Conservation (phyloP, 2,329 filamentous ascomycete genomes). For the Fusarium sp. region DNA sequence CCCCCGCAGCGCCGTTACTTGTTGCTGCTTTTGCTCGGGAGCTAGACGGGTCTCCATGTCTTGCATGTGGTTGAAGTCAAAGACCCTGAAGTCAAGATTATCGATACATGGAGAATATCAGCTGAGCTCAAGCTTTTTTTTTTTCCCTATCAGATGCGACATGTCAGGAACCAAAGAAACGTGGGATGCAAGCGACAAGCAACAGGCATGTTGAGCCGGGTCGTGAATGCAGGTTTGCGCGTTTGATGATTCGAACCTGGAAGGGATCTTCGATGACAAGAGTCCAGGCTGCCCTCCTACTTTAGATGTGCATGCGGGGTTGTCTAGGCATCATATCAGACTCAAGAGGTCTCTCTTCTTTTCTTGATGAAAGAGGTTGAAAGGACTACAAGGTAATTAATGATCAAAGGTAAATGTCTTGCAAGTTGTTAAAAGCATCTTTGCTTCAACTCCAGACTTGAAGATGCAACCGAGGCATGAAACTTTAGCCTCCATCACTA, state of each 20-base stretch:
- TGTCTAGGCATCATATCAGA: conserved; percentile 10
- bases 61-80: neutral
- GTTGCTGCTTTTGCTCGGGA: neutral
- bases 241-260: conserved; percentile 12
- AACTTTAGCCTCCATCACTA: neutral
- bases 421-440: neutral
- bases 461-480: neutral
- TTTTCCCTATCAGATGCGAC: neutral
- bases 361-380: conserved; percentile 16
- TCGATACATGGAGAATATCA: neutral
- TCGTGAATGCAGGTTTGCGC: neutral
- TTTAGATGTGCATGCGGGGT: conserved; percentile 8
- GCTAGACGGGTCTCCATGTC: neutral
- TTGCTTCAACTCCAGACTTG: neutral
- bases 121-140: neutral
- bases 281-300: neutral
- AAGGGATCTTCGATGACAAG: conserved; percentile 29
- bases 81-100: neutral
- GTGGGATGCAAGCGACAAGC: conserved; percentile 3
- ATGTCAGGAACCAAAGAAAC: conserved; percentile 3
- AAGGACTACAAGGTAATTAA: neutral
- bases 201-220: neutral
- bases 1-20: neutral
- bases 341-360: conserved; percentile 2
- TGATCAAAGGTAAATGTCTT: neutral